A percentile compares a stretch with the other conserved stretches of the same genome.
phyloP scores from a whole-genome alignment of 169 alveolate species.

The Cryptosporidium meleagridis region DNA sequence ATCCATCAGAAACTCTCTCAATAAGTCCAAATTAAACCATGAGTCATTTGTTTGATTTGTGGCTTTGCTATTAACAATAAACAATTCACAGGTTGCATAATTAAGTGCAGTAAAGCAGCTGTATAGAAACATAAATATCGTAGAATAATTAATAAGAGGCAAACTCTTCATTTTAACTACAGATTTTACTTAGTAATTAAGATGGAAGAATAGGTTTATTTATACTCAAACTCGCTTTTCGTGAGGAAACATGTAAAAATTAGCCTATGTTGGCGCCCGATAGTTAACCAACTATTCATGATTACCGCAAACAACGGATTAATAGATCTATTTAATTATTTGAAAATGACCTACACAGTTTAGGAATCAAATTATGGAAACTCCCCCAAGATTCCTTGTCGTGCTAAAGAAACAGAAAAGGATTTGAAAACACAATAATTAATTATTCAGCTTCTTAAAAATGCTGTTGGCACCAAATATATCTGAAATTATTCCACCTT shows the following conservation, averaged over 20 bases:
- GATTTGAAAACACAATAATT: background rate
- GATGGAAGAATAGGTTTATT: background rate
- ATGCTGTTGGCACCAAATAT: conserved; percentile 40
- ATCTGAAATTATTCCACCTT: conserved; percentile 37
- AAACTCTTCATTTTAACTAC: conserved; percentile 10
- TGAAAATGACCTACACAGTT: background rate
- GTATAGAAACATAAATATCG: background rate
- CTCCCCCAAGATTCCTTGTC: background rate
- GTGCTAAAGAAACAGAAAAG: no score
- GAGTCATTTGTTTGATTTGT: conserved; percentile 18
- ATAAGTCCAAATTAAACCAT: conserved; percentile 38
- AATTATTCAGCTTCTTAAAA: conserved; percentile 5
- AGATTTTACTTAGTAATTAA: background rate
- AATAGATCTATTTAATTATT: background rate
- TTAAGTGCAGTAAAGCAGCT: background rate
- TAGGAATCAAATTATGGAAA: background rate
- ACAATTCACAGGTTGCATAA: background rate
- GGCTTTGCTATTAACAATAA: background rate
- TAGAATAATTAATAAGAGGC: background rate
- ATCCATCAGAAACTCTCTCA: conserved; percentile 22
- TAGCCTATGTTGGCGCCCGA: background rate
- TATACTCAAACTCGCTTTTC: background rate
- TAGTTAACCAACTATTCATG: background rate
- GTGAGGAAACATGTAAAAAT: conserved; percentile 30
- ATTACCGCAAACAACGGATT: background rate